Evolutionary conservation across 1,284 basidiomycete genomes (phyloP), one percentile per base, ranked within the genome.

Genomic region (Apiotrichum domesticum): DNA sequence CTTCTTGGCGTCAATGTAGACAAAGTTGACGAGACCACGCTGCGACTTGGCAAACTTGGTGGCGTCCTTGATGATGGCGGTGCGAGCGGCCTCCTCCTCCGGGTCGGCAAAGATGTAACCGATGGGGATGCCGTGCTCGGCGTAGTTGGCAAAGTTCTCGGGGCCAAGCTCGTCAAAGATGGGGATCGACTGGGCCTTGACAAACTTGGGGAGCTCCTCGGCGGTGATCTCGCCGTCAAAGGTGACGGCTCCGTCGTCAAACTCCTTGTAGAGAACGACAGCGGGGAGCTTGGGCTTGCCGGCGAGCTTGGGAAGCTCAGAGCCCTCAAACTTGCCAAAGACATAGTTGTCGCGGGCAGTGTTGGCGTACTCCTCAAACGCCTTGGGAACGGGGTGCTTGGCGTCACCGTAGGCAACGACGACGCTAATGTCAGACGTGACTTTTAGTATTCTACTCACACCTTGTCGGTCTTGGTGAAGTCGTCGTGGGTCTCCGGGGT

Each of bases 71-170:
- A 95, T 81, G 56, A 87, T 77, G 46, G 80, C 79, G 32, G 88
- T 82, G 67, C 84, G 86, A 59, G 82, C 80, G 15, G 61, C 41
- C 11, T 58, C 61, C 63, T 84, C 81, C 50, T 83, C 79, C 46
- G 92, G 87, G 77, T 97, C 90, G 66, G 92, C 72, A 80, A 99
- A 98, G 72, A 96, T 83, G 80, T 98, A 98, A 35, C 90, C 94
- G 62, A 99, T 84, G 39, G 96, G 93, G 66, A 92, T 86, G 56
- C 82, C 80, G 66, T 89, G 88, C 65, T 81, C 76, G 41, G 90
- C 88, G 79, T 99, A 99, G 57, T 80, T 66, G 62, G 82, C 84
- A 77, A 96, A 98, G 83, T 97, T 99, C 59, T 98, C 94, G 35
- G 88, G 90, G 63, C 83, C 87, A 70, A 99, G 89, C 78, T 99